Base-by-base conservation (phyloP, 2,329 filamentous ascomycete species). In the Pseudophaeomoniella oleicola region DNA sequence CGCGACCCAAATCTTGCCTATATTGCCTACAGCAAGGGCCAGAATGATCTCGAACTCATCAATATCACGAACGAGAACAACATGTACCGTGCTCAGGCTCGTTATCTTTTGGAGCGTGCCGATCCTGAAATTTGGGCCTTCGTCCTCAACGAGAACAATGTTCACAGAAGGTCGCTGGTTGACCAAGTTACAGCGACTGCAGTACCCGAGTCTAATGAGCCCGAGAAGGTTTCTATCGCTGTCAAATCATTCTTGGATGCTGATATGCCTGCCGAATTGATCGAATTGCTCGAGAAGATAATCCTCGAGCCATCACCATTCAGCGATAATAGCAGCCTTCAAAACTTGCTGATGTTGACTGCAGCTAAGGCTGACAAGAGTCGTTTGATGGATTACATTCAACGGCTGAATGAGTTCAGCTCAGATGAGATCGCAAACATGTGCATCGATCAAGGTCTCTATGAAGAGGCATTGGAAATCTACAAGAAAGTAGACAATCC, bases 231-330 rank as follows among this genome's bases (percentile, higher is more conserved):
- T 19, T 93, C 85, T 0, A 73, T 94, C 46, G 90, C 90, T 34
- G 90, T 98, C 39, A 81, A 92, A 50, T 80, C 87, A 30, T 93
- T 98, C 69, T 75, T 98, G 37, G 78, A 81, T 46, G 83, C 82
- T 39, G 90, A 98, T 53, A 70, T 98, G 46, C 90, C 90, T 5
- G 78, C 79, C 3, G 90, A 98, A 66, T 72, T 98, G 36, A 96
- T 98, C 50, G 92, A 98, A 59, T 75, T 98, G 27, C 72, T 98
- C 13, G 92, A 98, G 69, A 98, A 96, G 76, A 98, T 98, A 47
- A 88, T 98, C 19, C 68, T 98, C n/a, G 90, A 98, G 67, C 92
- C 90, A n/a, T 93, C 88, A 3, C 84, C 84, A 4, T 98, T 98
- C 69, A 94, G 85, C 51, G 92, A 98, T 63, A 98, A 98, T 60